Base-by-base conservation (phyloP, 805 yeast species). In the Saccharomycopsis olivae region DNA sequence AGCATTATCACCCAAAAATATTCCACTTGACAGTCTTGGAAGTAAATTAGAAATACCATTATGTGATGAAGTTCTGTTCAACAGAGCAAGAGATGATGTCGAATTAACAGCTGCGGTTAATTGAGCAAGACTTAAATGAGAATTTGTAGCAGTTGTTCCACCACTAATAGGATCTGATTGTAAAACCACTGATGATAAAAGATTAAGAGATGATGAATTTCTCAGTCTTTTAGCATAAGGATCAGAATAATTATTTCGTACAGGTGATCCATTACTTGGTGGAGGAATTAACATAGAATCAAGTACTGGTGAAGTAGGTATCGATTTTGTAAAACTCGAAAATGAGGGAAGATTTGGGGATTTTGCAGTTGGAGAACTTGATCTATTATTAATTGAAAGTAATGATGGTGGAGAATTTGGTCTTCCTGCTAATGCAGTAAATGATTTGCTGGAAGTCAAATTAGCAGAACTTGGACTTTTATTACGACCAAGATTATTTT, bases 21-120 rank as follows among this genome's bases (percentile, higher is more conserved):
- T 44, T 16, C 48, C 48, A 21, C 48, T 44, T 11, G 36, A 21
- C 4, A 39, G 35, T 31, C 44, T 39, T 19, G 46, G 43, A 13
- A 43, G 23, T n/a, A 39, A 10, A 4, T 6, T 30, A 4, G 19
- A 5, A 8, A 30, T 16, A 16, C 33, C 20, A 16, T 35, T 15
- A 15, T 31, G 13, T 6, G 35, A 27, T 3, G 17, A 9, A 13
- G 6, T 6, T 10, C 28, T 16, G 13, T 29, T 29, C 2, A 44
- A 17, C 15, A 39, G 35, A 11, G 37, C 35, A 11, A 40, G 35
- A 8, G 47, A 44, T 31, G 16, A 33, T 4, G 41, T 33, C 6
- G 45, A 38, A 15, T 19, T 20, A 20, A 20, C 33, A 15, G 33
- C 33, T 6, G 25, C n/a, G n/a, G n/a, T n/a, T n/a, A n/a, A n/a